A percentile compares a stretch with the other conserved stretches of the same genome.
These are phyloP conservation scores for Teratosphaeria epicoccoides DNA, from an alignment of 2,329 filamentous ascomycete species.

Conservation along the genomic window DNA sequence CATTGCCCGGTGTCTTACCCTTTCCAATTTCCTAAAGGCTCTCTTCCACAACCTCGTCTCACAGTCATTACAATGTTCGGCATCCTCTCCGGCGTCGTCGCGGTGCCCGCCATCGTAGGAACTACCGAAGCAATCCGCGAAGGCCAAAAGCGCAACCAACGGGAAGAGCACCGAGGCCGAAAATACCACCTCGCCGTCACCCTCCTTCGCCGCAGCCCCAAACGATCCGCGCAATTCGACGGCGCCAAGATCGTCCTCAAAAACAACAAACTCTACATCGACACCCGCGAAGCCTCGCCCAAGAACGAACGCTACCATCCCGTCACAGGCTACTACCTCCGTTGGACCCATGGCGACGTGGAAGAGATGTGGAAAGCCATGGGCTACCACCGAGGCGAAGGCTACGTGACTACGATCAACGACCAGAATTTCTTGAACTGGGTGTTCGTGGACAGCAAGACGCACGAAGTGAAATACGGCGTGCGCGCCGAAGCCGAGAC, in stretches of 20 bases:
- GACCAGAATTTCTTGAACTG: slow-evolving; percentile 56
- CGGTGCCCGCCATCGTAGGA: slow-evolving; percentile 26
- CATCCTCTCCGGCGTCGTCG: slow-evolving; percentile 23
- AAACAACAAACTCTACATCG: slow-evolving; percentile 34
- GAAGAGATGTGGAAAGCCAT: slow-evolving; percentile 19
- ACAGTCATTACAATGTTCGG: slow-evolving; percentile 21
- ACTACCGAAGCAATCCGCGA: slow-evolving; percentile 25
- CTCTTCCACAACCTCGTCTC: background rate
- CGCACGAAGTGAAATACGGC: slow-evolving; percentile 51
- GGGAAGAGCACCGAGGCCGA: slow-evolving; percentile 24
- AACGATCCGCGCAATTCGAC: slow-evolving; percentile 18
- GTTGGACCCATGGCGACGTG: slow-evolving; percentile 36
- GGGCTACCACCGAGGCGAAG: slow-evolving; percentile 30
- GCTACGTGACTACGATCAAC: slow-evolving; percentile 38
- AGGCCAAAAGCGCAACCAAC: slow-evolving; percentile 23
- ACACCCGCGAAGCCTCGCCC: slow-evolving; percentile 11
- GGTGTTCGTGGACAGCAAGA: slow-evolving; percentile 53
- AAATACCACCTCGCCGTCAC: slow-evolving; percentile 23
- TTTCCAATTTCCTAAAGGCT: background rate
- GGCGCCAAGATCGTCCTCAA: slow-evolving; percentile 21
- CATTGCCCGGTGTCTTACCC: background rate
- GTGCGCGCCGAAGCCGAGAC: slow-evolving; percentile 49
- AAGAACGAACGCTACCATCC: slow-evolving; percentile 7
- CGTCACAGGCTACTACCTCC: slow-evolving; percentile 38
- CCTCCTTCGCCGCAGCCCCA: slow-evolving; percentile 15